Conservation (phyloP, 2,329 filamentous ascomycete genomes). For the Ophiocordyceps camponoti-rufipedis region DNA sequence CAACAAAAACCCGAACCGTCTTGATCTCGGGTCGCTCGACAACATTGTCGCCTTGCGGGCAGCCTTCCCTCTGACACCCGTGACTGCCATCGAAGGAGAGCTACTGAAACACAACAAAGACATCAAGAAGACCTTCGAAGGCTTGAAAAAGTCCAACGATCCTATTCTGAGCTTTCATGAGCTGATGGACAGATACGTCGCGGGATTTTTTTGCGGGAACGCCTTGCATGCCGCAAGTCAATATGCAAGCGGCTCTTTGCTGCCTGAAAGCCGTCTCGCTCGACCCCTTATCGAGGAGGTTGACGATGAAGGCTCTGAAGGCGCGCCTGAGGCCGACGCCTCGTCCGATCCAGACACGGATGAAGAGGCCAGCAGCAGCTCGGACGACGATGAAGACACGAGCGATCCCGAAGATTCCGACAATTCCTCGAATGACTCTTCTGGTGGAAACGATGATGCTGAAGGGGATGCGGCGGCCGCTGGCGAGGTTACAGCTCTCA, state of each 20-base stretch:
- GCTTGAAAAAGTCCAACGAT: constrained; percentile 14
- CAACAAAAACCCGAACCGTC: background rate
- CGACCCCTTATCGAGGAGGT: constrained; percentile 13
- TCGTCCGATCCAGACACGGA: background rate
- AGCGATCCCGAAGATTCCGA: background rate
- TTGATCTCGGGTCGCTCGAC: constrained; percentile 10
- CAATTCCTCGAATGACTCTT: background rate
- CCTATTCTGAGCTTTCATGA: constrained; percentile 14
- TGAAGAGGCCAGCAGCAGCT: background rate
- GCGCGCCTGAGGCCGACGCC: background rate
- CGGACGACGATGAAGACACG: no score
- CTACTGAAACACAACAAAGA: constrained; percentile 16
- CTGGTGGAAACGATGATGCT: constrained; percentile 2
- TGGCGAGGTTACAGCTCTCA: background rate
- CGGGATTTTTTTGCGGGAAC: constrained; percentile 2
- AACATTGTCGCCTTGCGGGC: constrained; percentile 16
- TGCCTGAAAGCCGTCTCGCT: background rate
- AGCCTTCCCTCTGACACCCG: constrained; percentile 23
- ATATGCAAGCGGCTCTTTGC: no score
- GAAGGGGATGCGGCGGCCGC: background rate
- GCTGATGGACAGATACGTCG: constrained; percentile 12
- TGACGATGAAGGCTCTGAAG: background rate
- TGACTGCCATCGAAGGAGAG: constrained; percentile 16
- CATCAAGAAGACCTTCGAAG: constrained; percentile 18
- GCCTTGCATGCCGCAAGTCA: background rate